Conservation (phyloP, 352 stramenopile species). For the Phytophthora sansomeana region DNA sequence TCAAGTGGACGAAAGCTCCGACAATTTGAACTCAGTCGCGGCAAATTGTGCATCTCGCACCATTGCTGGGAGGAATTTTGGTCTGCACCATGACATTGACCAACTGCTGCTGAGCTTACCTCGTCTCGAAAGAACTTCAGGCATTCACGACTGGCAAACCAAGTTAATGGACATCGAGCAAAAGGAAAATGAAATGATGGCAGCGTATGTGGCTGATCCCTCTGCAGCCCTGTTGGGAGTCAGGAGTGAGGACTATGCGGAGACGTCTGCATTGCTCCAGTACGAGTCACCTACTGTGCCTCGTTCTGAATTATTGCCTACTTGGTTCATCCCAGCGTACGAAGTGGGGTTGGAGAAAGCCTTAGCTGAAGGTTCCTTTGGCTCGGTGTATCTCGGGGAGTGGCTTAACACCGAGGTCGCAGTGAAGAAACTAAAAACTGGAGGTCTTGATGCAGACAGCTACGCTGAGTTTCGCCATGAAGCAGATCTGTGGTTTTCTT, state of each 20-base stretch:
- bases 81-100: conserved; percentile 24
- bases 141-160: conserved; percentile 9
- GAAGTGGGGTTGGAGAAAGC: conserved; percentile 5
- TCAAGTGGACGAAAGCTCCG: not conserved
- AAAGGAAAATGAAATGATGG: not conserved
- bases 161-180: not conserved
- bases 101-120: conserved; percentile 1
- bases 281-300: not conserved
- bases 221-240: not conserved
- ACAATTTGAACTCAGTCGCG: not conserved
- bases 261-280: not conserved
- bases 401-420: conserved; percentile 25
- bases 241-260: not conserved
- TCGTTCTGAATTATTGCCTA: not conserved
- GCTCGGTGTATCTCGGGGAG: conserved; percentile 19
- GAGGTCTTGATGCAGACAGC: not conserved
- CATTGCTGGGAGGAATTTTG: conserved; percentile 10
- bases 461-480: not conserved
- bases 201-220: not conserved
- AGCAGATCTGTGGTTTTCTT: conserved; percentile 9
- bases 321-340: conserved; percentile 18
- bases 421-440: conserved; percentile 17
- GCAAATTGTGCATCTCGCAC: conserved; percentile 10
- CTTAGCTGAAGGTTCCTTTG: conserved; percentile 18
- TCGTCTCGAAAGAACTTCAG: not conserved